Base-by-base conservation (phyloP, 2,329 filamentous ascomycete species). In the Bipolaris sorokiniana region DNA sequence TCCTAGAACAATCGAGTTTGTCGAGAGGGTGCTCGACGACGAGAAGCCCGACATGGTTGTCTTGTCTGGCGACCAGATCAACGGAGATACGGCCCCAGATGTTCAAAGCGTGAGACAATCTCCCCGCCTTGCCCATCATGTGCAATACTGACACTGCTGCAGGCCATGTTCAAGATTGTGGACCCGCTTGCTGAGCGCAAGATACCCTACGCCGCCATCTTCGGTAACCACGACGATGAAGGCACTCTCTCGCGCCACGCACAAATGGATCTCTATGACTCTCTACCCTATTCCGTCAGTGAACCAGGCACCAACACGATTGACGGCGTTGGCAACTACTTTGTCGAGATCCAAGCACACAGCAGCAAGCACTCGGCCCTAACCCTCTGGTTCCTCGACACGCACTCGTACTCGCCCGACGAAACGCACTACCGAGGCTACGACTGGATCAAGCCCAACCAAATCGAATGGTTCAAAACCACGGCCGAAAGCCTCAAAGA, bases 141-240 rank as follows among this genome's bases (percentile, higher is more conserved):
- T 16, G 31, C 58, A 54, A 41, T 11, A 18, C 61, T 62, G 56
- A 72, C 42, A 52, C 11, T 66, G 69, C 47, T 33, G 1, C 48
- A 90, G 87, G 91, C 94, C 36, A 90, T 99, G 57, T 97, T 96
- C 82, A 99, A 99, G 78, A 92, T 93, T 69, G 90, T 91, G 5
- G 88, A 91, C 46, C 83, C 96, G 11, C 86, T 99, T 48, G 90
- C 92, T 61, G 87, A 92, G 74, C 90, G 90, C 74, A 91, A 92
- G 69, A 92, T 98, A 36, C 95, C 95, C 0, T 98, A 96, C 70
- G 91, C 92, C 15, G 88, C 89, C 59, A 98, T 99, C 58, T 97
- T 98, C 71, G 95, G 95, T 54, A 99, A 99, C 75, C 95, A 99
- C 76, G 95, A 99, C 71, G 94, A 98, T 69, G 94, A 98, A 80